Conservation (phyloP, 495 filamentous ascomycete genomes). For the Lasiosphaeria hispida region DNA sequence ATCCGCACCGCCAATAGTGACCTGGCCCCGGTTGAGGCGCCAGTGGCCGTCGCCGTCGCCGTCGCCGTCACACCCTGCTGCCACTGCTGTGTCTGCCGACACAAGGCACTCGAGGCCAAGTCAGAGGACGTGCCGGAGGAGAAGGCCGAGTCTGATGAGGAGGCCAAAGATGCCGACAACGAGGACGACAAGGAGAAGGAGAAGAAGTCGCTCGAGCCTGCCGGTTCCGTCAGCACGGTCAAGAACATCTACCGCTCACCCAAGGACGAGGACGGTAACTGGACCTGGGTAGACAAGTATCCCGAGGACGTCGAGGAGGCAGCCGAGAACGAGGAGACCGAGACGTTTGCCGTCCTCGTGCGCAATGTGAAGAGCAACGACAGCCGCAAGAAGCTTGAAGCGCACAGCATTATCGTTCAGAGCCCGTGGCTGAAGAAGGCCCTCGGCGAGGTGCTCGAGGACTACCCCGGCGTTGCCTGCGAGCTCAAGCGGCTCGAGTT, state of each 20-base stretch:
- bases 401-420: slow-evolving; percentile 65
- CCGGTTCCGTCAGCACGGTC: slow-evolving; percentile 33
- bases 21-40: not conserved
- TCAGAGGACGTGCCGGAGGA: slow-evolving; percentile 2
- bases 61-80: not conserved
- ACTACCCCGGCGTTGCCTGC: slow-evolving; percentile 64
- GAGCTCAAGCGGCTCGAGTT: slow-evolving; percentile 60
- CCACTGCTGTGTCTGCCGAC: slow-evolving; percentile 4
- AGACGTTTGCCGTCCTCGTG: slow-evolving; percentile 32
- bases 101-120: slow-evolving; percentile 3
- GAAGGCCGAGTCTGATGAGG: not conserved
- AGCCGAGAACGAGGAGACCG: slow-evolving; percentile 38
- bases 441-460: slow-evolving; percentile 53
- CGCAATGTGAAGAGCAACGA: slow-evolving; percentile 42
- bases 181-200: slow-evolving; percentile 19
- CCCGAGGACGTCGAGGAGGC: slow-evolving; percentile 37
- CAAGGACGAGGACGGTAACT: slow-evolving; percentile 33
- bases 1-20: not conserved
- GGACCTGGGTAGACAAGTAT: slow-evolving; percentile 41
- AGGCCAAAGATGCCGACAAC: slow-evolving; percentile 5
- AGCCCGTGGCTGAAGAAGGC: slow-evolving; percentile 59
- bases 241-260: slow-evolving; percentile 40
- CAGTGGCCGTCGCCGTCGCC: not conserved
- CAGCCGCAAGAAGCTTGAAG: slow-evolving; percentile 57
- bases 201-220: slow-evolving; percentile 15